Evolutionary conservation across 495 filamentous ascomycete genomes (phyloP), one percentile per base, ranked within the genome.

Genomic region (Aspergillus avenaceus): DNA sequence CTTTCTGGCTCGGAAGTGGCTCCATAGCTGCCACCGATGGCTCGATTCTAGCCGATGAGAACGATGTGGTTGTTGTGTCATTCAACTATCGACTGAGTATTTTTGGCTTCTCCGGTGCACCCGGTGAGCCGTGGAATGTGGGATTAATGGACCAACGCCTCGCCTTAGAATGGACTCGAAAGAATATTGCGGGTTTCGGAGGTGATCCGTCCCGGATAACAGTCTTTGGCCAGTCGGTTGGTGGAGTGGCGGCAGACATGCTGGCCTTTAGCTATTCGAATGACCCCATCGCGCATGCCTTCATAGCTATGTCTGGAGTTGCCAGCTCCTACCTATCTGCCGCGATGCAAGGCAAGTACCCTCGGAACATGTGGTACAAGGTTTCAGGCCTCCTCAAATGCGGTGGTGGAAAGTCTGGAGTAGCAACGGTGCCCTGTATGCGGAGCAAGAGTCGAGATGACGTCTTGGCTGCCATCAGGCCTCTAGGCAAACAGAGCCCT

Each of bases 401-500:
- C 41, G 63, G 71, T 26, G 49, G 60, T 43, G 41, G 47, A 41
- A 22, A 54, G 29, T 48, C 54, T 48, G 38, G 66, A 0, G 55
- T 56, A 18, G 59, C 60, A 25, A 62, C 64, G 45, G 54, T 76
- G 23, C 49, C 54, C 2, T 82, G 78, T 56, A 74, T 80, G 70
- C 64, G 70, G 13, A 41, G 23, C 22, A 59, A 63, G 34, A 63
- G 64, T 50, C 56, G 47, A 43, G 41, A 59, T 1, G 64, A 55
- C 2, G 55, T 78, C 16, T 50, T 68, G 16, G 45, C 56, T 5
- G 71, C 66, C 7, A 56, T 58, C 24, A 31, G 45, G 16, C 28
- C 11, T 4, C 21, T 32, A 4, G 44, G 34, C 18, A 48, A 27
- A 8, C 37, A 25, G 1, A 37, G 36, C 14, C 14, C 41, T 4